Evolutionary conservation across 2,329 filamentous ascomycete species (phyloP), one percentile per base, ranked within the genome.

Genomic region (Aphanoascus verrucosus): DNA sequence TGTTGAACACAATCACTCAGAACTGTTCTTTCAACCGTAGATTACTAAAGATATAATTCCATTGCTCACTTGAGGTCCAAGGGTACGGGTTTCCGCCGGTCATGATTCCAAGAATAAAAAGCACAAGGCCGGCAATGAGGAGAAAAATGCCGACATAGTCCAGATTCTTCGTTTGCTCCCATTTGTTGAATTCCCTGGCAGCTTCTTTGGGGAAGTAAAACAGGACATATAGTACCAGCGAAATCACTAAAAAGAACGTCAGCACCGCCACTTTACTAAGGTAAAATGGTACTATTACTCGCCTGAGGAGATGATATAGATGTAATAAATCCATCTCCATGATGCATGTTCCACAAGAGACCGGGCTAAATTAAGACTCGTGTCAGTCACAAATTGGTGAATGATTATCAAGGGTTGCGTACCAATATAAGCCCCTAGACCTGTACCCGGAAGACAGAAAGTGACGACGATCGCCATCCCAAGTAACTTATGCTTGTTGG

Each of bases 141-240:
- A 59, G 45, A 7, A 59, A 35, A 17, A 59, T 35, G 20, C 56
- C 57, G 15, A 58, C 43, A 49, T 58, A 59, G 46, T 59, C 57
- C 14, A 59, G 52, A 19, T 56, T 55, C 15, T 51, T 38, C 37
- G 57, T 52, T 43, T 59, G 57, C 50, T 59, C 53, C 17, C 20
- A 44, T n/a, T 50, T 50, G n/a, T 50, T 50, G 15, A 20, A 50
- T 8, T 15, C 35, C 35, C 20, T 34, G 1, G 48, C 48, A 9
- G 48, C 48, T 41, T 50, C 48, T n/a, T 28, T 41, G 9, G 48
- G 48, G 20, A 28, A 41, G 37, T 50, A 50, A 23, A 50, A 50
- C 2, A 50, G 17, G 15, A 20, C 8, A 20, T 50, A 50, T 8
- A 50, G 35, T 7, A 37, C 38, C 15, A 50, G 20, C 15, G 48